These are phyloP conservation scores for Volvox reticuliferus DNA, from an alignment of 139 green algal species.

Conservation along the genomic window DNA sequence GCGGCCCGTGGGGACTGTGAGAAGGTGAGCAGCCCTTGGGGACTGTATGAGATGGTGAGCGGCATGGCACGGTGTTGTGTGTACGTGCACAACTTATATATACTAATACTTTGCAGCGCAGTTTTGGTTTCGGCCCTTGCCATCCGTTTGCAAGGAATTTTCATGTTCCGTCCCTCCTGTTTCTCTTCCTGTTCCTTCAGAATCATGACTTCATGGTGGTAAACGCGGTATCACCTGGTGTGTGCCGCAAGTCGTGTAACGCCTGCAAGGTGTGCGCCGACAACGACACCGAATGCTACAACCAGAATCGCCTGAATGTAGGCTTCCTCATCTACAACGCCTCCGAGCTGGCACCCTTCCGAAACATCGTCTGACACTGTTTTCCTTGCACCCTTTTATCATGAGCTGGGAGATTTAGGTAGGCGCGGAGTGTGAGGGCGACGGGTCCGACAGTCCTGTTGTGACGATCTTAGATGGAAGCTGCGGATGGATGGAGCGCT, in stretches of 20 bases:
- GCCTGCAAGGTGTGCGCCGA: constrained; percentile 37
- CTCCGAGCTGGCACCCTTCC: constrained; percentile 34
- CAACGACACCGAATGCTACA: constrained; percentile 45
- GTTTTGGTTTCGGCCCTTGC: background rate
- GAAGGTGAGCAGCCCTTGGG: background rate
- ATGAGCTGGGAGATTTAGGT: too few relatives aligned
- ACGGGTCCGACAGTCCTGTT: too few relatives aligned
- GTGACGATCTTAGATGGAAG: too few relatives aligned
- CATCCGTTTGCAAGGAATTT: too few relatives aligned
- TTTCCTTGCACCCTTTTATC: too few relatives aligned
- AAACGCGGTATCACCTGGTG: background rate
- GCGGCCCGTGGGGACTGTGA: constrained; percentile 47
- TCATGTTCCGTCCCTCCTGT: background rate
- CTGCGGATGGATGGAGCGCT: too few relatives aligned
- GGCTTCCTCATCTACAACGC: constrained; percentile 45
- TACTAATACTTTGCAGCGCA: background rate
- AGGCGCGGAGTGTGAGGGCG: too few relatives aligned
- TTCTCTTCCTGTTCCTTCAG: background rate
- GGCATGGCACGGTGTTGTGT: background rate
- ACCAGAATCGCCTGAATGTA: constrained; percentile 47
- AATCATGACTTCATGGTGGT: constrained; percentile 49
- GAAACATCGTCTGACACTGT: background rate
- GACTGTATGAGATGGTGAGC: background rate
- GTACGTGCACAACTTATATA: too few relatives aligned
- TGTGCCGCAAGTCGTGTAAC: constrained; percentile 47